phyloP scores from a whole-genome alignment of 73 alveolate species.

The Durusdinium trenchii region DNA sequence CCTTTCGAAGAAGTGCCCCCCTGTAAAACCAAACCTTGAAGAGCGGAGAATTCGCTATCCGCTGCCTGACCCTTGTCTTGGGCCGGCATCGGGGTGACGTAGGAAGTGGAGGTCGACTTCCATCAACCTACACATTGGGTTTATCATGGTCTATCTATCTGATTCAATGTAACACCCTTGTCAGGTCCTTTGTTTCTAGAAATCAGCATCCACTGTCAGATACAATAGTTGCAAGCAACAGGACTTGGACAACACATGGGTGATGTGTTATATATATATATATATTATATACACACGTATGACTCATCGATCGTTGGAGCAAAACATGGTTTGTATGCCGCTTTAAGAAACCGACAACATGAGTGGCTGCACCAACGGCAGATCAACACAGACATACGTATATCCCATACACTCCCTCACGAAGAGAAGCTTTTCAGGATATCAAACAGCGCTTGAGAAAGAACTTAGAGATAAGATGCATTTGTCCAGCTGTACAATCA shows the following conservation, averaged over 20 bases:
- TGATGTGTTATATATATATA: not conserved
- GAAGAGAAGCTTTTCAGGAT: too few relatives aligned
- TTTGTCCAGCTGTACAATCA: too few relatives aligned
- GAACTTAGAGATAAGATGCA: too few relatives aligned
- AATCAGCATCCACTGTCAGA: not conserved
- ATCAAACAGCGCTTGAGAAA: too few relatives aligned
- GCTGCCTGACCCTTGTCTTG: not conserved
- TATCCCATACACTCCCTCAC: too few relatives aligned
- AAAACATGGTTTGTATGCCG: too few relatives aligned
- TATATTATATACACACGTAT: not conserved
- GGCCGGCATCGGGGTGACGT: not conserved
- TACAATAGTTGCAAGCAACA: not conserved
- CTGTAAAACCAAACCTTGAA: too few relatives aligned
- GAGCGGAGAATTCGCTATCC: too few relatives aligned
- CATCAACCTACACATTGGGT: not conserved
- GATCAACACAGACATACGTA: not conserved
- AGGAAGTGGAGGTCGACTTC: not conserved
- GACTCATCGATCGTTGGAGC: not conserved
- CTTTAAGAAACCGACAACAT: not conserved
- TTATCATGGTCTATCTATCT: not conserved
- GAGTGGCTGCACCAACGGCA: not conserved
- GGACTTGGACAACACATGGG: not conserved
- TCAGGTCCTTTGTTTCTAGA: not conserved
- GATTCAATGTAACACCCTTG: not conserved
- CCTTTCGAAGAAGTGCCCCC: constrained; percentile 63